Evolutionary conservation across 768 basidiomycete genomes (phyloP).

Genomic region (Tricholoma bakamatsutake): DNA sequence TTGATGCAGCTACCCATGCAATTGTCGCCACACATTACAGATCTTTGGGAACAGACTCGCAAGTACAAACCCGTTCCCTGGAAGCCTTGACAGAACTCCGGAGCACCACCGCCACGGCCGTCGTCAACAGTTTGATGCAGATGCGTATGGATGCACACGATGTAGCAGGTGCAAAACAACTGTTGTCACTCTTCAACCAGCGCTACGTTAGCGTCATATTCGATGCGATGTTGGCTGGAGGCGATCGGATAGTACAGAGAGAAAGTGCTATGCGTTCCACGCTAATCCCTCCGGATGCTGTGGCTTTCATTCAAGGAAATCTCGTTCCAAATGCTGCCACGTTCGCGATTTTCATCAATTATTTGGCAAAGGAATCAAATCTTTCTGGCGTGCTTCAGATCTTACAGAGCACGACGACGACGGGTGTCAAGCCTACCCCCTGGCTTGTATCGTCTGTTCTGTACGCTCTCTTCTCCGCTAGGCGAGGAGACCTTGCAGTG

Average conservation of each 20-base stretch:
- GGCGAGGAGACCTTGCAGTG: conserved; percentile 44
- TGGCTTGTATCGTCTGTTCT: conserved; percentile 49
- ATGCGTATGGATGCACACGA: conserved; percentile 53
- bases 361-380: conserved; percentile 39
- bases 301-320: conserved; percentile 6
- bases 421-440: conserved; percentile 39
- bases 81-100: conserved; percentile 38
- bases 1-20: conserved; percentile 55
- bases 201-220: conserved; percentile 17
- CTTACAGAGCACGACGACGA: conserved; percentile 39
- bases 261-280: not conserved
- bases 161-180: conserved; percentile 35
- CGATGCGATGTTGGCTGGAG: conserved; percentile 11
- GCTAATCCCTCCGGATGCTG: conserved; percentile 5
- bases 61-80: conserved; percentile 49
- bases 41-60: conserved; percentile 48
- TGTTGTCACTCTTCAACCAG: conserved; percentile 44
- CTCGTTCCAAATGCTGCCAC: conserved; percentile 51
- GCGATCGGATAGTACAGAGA: not conserved
- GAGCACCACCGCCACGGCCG: conserved; percentile 35
- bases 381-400: conserved; percentile 40
- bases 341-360: conserved; percentile 57
- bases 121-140: conserved; percentile 68
- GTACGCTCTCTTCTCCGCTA: conserved; percentile 45
- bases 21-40: conserved; percentile 55